phyloP scores from a whole-genome alignment of 2,329 filamentous ascomycete genomes.

The Pochonia chlamydosporia region DNA sequence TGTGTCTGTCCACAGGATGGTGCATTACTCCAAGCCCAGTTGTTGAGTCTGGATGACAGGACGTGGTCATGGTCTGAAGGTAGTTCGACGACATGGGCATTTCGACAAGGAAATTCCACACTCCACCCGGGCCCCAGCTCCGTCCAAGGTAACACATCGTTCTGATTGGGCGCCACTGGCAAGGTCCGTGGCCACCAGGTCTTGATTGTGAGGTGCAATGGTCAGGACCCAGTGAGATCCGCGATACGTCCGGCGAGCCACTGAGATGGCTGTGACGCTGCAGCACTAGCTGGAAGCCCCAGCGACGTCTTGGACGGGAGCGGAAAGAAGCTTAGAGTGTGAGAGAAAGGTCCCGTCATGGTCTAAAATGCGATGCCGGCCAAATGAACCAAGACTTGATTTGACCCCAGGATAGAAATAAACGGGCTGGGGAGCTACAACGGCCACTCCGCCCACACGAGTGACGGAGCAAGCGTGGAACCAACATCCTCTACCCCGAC shows the following conservation, averaged over 20 bases:
- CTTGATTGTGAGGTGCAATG: not conserved
- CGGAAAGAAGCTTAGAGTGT: not conserved
- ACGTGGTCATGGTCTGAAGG: too few relatives aligned
- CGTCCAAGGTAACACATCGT: not conserved
- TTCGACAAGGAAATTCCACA: not conserved
- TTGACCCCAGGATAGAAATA: not conserved
- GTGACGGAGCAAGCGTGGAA: not conserved
- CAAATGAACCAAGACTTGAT: not conserved
- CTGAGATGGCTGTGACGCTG: not conserved
- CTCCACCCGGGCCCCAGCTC: not conserved
- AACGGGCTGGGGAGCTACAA: not conserved
- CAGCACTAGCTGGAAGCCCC: not conserved
- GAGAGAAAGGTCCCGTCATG: not conserved
- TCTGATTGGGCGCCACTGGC: conserved; percentile 2
- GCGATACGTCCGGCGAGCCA: too few relatives aligned
- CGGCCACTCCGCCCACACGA: not conserved
- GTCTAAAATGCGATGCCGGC: not conserved
- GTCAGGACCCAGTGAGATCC: not conserved
- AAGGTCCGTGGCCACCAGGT: not conserved
- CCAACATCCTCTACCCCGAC: not conserved
- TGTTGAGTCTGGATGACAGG: too few relatives aligned
- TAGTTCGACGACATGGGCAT: not conserved
- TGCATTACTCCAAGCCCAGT: too few relatives aligned
- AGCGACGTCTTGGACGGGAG: not conserved
- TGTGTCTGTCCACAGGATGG: too few relatives aligned